phyloP scores from a whole-genome alignment of 352 stramenopile genomes.

The Globisporangium middletonii region DNA sequence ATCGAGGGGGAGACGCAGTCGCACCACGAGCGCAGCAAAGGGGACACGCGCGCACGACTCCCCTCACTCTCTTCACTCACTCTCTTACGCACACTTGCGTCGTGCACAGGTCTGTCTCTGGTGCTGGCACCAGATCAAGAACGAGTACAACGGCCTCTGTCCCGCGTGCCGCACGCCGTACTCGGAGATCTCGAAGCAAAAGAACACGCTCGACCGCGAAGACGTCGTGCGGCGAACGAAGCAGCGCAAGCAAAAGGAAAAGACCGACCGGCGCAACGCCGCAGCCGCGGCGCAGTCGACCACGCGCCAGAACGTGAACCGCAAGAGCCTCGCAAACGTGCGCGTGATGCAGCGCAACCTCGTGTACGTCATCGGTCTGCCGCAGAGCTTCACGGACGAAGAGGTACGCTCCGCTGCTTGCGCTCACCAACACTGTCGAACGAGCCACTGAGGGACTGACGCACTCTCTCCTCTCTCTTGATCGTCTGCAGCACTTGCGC shows the following conservation, averaged over 20 bases:
- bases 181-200: slow-evolving; percentile 88
- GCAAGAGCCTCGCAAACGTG: slow-evolving; percentile 84
- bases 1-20: too few relatives aligned
- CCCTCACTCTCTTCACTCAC: background rate
- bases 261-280: slow-evolving; percentile 59
- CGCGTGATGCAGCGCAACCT: slow-evolving; percentile 93
- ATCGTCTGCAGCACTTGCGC: slow-evolving; percentile 47
- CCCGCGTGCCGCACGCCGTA: slow-evolving; percentile 97
- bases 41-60: background rate
- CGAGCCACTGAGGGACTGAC: background rate
- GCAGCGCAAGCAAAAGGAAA: slow-evolving; percentile 83
- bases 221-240: slow-evolving; percentile 82
- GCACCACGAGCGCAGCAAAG: too few relatives aligned
- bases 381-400: slow-evolving; percentile 79
- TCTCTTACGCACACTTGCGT: background rate
- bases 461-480: background rate
- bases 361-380: slow-evolving; percentile 93
- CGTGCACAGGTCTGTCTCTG: slow-evolving; percentile 94
- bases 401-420: slow-evolving; percentile 24
- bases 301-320: slow-evolving; percentile 41
- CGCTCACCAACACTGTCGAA: background rate
- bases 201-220: slow-evolving; percentile 93
- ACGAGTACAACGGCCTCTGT: slow-evolving; percentile 97
- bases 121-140: slow-evolving; percentile 99
- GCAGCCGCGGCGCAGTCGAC: slow-evolving; percentile 2